Evolutionary conservation across 2,329 filamentous ascomycete genomes (phyloP).

Genomic region (Apiospora saccharicola): DNA sequence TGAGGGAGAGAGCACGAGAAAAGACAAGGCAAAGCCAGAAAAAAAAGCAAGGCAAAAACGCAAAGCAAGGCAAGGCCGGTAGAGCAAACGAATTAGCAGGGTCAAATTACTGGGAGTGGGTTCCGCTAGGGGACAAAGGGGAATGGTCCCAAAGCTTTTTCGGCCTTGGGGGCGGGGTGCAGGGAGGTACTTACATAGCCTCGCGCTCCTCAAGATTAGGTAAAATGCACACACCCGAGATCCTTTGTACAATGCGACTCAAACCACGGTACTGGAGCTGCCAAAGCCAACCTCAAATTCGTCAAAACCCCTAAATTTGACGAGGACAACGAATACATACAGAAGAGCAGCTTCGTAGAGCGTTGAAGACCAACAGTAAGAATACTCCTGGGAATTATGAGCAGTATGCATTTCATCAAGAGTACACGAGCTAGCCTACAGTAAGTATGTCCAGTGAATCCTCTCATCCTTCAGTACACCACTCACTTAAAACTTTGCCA

Average conservation of each 20-base stretch:
- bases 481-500: slow-evolving; percentile 12
- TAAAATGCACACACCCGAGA: too few relatives aligned
- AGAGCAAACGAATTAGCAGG: slow-evolving; percentile 20
- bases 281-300: too few relatives aligned
- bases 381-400: too few relatives aligned
- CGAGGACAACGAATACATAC: too few relatives aligned
- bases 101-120: slow-evolving; percentile 13
- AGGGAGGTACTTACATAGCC: background rate
- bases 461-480: background rate
- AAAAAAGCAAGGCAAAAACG: slow-evolving; percentile 11
- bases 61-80: slow-evolving; percentile 20
- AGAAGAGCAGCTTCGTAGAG: too few relatives aligned
- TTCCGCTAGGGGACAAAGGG: background rate
- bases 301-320: too few relatives aligned
- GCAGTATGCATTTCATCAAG: too few relatives aligned
- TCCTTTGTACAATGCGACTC: too few relatives aligned
- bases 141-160: slow-evolving; percentile 4
- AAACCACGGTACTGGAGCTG: too few relatives aligned
- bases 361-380: too few relatives aligned
- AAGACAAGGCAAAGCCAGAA: background rate
- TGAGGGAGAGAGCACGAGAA: background rate
- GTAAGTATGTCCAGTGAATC: background rate
- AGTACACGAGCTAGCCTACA: too few relatives aligned
- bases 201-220: background rate
- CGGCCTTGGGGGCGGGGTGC: slow-evolving; percentile 5